These are phyloP conservation scores for Chrysoporthe austroafricana DNA, from an alignment of 2,329 filamentous ascomycete species.

Conservation along the genomic window DNA sequence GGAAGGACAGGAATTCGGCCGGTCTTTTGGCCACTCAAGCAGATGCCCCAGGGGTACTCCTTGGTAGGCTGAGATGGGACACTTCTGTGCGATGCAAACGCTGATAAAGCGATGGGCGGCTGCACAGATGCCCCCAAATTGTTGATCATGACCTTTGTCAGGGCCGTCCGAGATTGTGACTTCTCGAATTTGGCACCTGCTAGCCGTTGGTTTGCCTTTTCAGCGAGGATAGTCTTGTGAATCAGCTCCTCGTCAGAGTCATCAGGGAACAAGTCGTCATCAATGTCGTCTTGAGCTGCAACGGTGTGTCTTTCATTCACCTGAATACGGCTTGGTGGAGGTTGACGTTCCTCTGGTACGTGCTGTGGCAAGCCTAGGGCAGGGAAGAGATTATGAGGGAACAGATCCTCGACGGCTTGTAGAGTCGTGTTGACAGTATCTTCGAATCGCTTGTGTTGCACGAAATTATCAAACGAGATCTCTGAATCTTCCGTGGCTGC, in stretches of 20 bases:
- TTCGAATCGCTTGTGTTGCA: slow-evolving; percentile 57
- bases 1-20: slow-evolving; percentile 43
- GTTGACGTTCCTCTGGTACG: slow-evolving; percentile 35
- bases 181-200: slow-evolving; percentile 22
- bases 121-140: slow-evolving; percentile 3
- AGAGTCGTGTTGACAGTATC: slow-evolving; percentile 73
- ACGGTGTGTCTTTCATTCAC: slow-evolving; percentile 68
- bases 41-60: slow-evolving; percentile 43
- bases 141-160: slow-evolving; percentile 18
- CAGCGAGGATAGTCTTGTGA: slow-evolving; percentile 34
- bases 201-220: slow-evolving; percentile 26
- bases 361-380: slow-evolving; percentile 47
- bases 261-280: slow-evolving; percentile 52
- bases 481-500: slow-evolving; percentile 47
- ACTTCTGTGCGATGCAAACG: not conserved
- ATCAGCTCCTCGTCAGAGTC: slow-evolving; percentile 59
- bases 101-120: not conserved
- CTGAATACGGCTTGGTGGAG: slow-evolving; percentile 52
- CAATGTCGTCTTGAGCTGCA: slow-evolving; percentile 42
- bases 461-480: slow-evolving; percentile 68
- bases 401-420: slow-evolving; percentile 87
- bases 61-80: slow-evolving; percentile 24
- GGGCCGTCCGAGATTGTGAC: not conserved
- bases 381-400: slow-evolving; percentile 66
- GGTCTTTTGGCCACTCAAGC: slow-evolving; percentile 47